Evolutionary conservation across 441 rosid species (phyloP).

Genomic region (Capsella rubella): DNA sequence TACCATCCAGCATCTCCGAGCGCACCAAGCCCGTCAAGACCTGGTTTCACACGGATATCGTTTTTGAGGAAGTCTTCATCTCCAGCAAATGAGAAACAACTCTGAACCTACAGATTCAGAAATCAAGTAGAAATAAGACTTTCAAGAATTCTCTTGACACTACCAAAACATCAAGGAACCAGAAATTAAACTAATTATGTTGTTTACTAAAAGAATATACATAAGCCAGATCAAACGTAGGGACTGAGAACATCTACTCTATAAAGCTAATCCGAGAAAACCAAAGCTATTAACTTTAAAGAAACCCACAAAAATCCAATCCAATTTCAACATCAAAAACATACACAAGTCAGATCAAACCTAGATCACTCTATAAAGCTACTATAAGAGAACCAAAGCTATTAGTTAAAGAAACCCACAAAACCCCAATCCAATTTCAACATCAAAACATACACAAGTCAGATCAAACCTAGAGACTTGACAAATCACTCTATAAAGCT

Average conservation of each 20-base stretch:
- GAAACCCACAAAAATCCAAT: neutral
- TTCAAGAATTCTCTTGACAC: neutral
- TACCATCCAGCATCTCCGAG: constrained; percentile 95
- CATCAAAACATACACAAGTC: neutral
- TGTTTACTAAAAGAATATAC: neutral
- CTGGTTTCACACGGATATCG: constrained; percentile 83
- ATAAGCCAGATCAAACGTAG: neutral
- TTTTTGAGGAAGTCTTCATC: constrained; percentile 66
- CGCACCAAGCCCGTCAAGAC: constrained; percentile 82
- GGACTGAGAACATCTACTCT: constrained; percentile 13
- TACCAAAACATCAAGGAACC: neutral
- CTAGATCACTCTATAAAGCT: neutral
- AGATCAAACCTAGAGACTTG: neutral
- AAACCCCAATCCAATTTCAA: too few species aligned
- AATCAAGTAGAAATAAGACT: constrained; percentile 1
- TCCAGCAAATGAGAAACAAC: constrained; percentile 60
- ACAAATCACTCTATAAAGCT: constrained; percentile 4
- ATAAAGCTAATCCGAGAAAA: constrained; percentile 1
- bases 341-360: neutral
- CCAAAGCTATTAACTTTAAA: neutral
- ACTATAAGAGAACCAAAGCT: too few species aligned
- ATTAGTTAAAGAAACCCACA: too few species aligned
- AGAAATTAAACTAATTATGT: constrained; percentile 12
- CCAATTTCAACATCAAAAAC: neutral
- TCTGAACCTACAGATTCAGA: constrained; percentile 55